Evolutionary conservation across 1,284 basidiomycete species (phyloP).

Genomic region (Leccinum variabile): DNA sequence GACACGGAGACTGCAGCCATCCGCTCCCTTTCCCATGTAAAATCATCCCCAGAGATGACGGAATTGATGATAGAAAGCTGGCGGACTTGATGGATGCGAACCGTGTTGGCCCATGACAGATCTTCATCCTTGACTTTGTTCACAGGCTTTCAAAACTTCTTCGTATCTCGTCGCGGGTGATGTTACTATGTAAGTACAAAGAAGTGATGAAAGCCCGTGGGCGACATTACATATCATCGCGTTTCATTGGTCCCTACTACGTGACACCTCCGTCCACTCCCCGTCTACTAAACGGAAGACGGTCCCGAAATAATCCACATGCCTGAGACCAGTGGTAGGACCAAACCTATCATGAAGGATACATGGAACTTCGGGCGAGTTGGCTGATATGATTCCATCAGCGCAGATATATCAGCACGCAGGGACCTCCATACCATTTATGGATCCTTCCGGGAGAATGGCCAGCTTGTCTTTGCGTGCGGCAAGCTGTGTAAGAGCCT

Average conservation of each 20-base stretch:
- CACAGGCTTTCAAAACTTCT: neutral
- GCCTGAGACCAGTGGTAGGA: neutral
- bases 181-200: neutral
- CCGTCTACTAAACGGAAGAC: neutral
- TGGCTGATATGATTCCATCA: neutral
- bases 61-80: neutral
- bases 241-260: neutral
- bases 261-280: neutral
- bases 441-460: slow-evolving; percentile 55
- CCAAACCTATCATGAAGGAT: neutral
- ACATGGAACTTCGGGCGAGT: neutral
- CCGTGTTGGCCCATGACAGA: neutral
- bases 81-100: neutral
- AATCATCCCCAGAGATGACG: neutral
- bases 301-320: neutral
- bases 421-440: neutral
- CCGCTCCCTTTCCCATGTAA: neutral
- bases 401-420: neutral
- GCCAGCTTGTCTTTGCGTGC: slow-evolving; percentile 74
- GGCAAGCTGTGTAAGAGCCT: slow-evolving; percentile 79
- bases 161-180: neutral
- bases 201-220: neutral
- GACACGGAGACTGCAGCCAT: neutral
- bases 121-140: neutral
- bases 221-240: neutral